Base-by-base conservation (phyloP, 257 asterid species). In the Solanum bulbocastanum region DNA sequence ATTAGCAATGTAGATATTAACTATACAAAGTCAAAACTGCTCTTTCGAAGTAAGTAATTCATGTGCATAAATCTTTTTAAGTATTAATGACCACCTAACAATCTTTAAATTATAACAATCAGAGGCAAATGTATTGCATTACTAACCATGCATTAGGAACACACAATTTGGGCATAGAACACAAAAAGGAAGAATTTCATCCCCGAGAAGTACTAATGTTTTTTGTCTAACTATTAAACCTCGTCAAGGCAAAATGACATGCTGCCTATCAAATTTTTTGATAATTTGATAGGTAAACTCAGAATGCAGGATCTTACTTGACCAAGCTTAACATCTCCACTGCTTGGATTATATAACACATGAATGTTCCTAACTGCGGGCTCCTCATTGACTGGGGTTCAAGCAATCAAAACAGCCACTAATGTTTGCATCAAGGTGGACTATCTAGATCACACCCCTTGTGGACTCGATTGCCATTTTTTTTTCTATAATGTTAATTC, bases 341-440 rank as follows among this genome's bases (percentile, higher is more conserved):
- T 83, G 73, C 88, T 86, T 69, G 90, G 91, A 88, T 88, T 84
- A 86, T 88, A 88, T 18, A 89, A 87, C 89, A 89, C 91, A 68
- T 91, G 93, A 86, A 89, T 91, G 82, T 89, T 88, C 56, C 92
- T 89, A 12, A 91, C 83, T n/a, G 89, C n/a, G 33, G 89, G 60
- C 62, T 88, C 71, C 89, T 88, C 86, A 72, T 88, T 79, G 89
- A 84, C 25, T 83, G 52, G 68, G 75, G 86, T 76, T 91, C 65
- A 78, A 56, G 65, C 65, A 56, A 56, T 56, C 65, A 56, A 56
- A 56, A 1, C 25, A 56, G 10, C 65, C 65, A 56, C 25, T 56
- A 56, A 56, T 56, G n/a, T 56, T 20, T 56, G n/a, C 11, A 56
- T 56, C 65, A 56, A 56, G 65, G 65, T 56, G 22, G 5, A 56